phyloP scores from a whole-genome alignment of 805 yeast genomes.

The Candida insectalens region DNA sequence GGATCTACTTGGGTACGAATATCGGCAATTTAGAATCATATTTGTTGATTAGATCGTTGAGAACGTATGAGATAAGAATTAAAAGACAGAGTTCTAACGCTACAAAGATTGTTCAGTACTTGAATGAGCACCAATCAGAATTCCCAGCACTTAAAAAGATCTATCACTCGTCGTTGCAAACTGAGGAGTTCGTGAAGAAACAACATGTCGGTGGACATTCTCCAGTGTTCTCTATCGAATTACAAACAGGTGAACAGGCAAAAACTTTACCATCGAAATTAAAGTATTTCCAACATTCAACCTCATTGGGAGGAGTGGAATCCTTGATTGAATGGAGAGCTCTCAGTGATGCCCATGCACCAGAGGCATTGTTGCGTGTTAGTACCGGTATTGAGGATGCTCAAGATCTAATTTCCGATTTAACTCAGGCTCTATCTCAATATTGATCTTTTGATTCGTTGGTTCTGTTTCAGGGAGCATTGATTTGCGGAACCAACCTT shows the following conservation, averaged over 20 bases:
- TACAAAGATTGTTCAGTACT: conserved; percentile 46
- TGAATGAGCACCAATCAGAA: conserved; percentile 37
- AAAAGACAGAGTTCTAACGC: conserved; percentile 57
- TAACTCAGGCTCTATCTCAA: conserved; percentile 59
- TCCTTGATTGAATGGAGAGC: conserved; percentile 89
- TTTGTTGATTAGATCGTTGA: conserved; percentile 65
- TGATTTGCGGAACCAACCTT: background rate
- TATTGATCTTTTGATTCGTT: no score
- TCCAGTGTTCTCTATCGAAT: conserved; percentile 67
- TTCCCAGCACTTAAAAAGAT: conserved; percentile 43
- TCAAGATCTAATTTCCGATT: conserved; percentile 68
- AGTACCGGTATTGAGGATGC: conserved; percentile 75
- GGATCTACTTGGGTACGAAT: conserved; percentile 69
- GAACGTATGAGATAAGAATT: conserved; percentile 72
- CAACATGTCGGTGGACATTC: conserved; percentile 59
- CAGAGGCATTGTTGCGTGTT: conserved; percentile 54
- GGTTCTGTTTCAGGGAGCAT: no score
- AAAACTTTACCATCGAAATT: conserved; percentile 53
- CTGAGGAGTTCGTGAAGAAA: conserved; percentile 50
- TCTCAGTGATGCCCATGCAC: conserved; percentile 50
- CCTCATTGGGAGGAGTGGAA: conserved; percentile 90
- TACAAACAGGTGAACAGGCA: conserved; percentile 45
- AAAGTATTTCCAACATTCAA: conserved; percentile 77
- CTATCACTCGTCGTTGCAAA: conserved; percentile 71
- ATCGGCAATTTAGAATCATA: conserved; percentile 71